Evolutionary conservation across 352 stramenopile genomes (phyloP).

Genomic region (Phytophthora boehmeriae): DNA sequence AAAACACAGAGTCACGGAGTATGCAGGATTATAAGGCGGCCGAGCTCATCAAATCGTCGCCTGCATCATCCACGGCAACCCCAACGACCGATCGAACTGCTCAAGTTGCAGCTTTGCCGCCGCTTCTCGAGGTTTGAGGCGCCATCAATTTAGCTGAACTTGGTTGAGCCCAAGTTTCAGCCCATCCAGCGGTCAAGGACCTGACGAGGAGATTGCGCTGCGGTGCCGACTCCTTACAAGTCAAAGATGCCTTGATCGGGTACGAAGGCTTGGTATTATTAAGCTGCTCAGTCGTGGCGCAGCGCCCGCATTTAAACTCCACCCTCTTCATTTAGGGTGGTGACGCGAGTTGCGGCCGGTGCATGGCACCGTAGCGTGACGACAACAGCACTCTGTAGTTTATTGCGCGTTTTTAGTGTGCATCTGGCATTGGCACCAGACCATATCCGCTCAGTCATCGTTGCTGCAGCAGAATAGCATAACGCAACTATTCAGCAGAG

Average conservation of each 20-base stretch:
- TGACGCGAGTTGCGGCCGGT: background rate
- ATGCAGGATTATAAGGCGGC: slow-evolving; percentile 78
- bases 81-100: slow-evolving; percentile 30
- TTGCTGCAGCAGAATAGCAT: background rate
- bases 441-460: slow-evolving; percentile 4
- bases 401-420: slow-evolving; percentile 24
- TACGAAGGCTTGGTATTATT: slow-evolving; percentile 11
- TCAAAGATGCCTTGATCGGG: background rate
- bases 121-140: slow-evolving; percentile 23
- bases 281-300: background rate
- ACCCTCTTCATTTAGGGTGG: slow-evolving; percentile 21
- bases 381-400: slow-evolving; percentile 12
- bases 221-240: background rate
- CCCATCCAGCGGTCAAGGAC: background rate
- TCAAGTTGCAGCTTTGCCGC: slow-evolving; percentile 22
- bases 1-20: slow-evolving; percentile 75
- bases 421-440: slow-evolving; percentile 26
- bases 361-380: background rate
- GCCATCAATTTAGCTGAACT: background rate
- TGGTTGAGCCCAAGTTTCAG: background rate
- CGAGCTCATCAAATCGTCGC: slow-evolving; percentile 46
- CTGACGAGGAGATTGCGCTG: background rate
- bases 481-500: slow-evolving; percentile 4
- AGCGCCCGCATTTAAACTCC: slow-evolving; percentile 6
- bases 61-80: slow-evolving; percentile 28